Evolutionary conservation across 495 filamentous ascomycete species (phyloP), one percentile per base, ranked within the genome.

Genomic region (Physcia stellaris): DNA sequence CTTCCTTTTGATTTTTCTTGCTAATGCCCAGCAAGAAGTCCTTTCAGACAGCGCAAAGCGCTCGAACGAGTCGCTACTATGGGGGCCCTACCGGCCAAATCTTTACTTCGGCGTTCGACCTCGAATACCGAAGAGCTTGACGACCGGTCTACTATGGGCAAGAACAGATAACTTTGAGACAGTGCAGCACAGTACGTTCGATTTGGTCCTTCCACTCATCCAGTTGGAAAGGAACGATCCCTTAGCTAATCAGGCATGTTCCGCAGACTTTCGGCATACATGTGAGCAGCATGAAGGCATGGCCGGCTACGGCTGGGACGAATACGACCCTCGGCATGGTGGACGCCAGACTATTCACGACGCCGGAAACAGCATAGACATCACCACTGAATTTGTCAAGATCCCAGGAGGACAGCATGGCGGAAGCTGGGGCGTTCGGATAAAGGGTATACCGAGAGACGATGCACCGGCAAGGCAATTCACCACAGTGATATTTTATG

Each of bases 51-150:
- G 58, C 24, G 57, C 53, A 24, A 56, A 51, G 35, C 63, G 75
- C 39, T 82, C 79, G 49, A 94, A 94, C 53, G 66, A 92, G 47
- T 86, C 79, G 43, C 66, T 98, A 44, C 63, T 95, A 73, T 98
- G 90, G 90, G 92, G 92, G 4, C 86, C 90, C 17, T 98, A 96
- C 60, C 72, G 84, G 18, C 86, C 90, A 4, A 94, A 95, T 48
- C 63, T 98, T 18, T 98, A 98, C 62, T 96, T 98, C 63, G 90
- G 90, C 3, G 73, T 95, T 24, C 71, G 85, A 6, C 86, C 90
- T 38, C 73, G 86, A 30, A 76, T 96, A 48, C 81, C 88, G 1
- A 80, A 86, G 50, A 86, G 85, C 52, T 57, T 98, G 40, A 71
- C 77, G 56, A 75, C 83, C 2, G 87, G 82, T 17, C 66, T 96